These are phyloP conservation scores for Zasmidium angulare DNA, from an alignment of 2,329 filamentous ascomycete genomes.

Conservation along the genomic window DNA sequence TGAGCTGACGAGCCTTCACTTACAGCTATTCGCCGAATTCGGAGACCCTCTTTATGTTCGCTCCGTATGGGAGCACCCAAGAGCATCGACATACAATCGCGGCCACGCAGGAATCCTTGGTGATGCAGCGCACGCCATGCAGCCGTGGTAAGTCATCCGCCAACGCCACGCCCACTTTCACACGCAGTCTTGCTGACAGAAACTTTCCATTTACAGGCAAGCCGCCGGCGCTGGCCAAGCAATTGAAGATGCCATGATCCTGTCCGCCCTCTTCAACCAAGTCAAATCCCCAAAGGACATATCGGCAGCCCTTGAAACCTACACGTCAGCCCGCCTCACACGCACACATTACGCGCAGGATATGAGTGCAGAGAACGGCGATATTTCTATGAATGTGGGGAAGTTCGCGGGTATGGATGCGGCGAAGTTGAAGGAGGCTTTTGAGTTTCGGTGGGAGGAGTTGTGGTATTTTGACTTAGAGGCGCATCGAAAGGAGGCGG, in stretches of 20 bases:
- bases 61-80: neutral
- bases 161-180: neutral
- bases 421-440: neutral
- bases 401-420: neutral
- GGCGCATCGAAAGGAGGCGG: neutral
- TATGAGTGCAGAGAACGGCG: neutral
- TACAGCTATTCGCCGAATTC: neutral
- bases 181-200: no score
- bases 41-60: neutral
- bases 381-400: neutral
- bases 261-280: neutral
- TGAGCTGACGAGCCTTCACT: neutral
- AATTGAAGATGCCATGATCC: neutral
- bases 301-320: neutral
- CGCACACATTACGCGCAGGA: neutral
- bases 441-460: neutral
- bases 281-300: neutral
- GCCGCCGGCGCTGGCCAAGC: neutral
- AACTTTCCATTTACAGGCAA: no score
- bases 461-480: neutral
- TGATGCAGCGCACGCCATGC: neutral
- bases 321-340: neutral
- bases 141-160: neutral
- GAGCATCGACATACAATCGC: neutral
- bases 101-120: neutral